Base-by-base conservation (phyloP, 116 monocot species). In the Dioscorea cayenensis region DNA sequence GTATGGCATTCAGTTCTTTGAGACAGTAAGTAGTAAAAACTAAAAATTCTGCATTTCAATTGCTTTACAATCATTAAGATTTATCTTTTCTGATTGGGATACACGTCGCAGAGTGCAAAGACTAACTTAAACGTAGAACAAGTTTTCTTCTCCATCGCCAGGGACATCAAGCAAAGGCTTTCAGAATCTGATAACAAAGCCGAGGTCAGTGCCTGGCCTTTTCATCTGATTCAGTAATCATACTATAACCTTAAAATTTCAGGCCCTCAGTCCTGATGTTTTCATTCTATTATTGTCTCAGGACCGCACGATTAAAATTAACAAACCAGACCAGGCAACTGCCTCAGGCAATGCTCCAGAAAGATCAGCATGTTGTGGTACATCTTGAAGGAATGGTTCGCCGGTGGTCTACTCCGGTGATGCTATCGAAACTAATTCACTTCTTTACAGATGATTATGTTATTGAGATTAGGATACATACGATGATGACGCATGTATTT, bases 91-190 rank as follows among this genome's bases (percentile, higher is more conserved):
- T 51, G 14, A 14, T 51, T 11, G 17, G 1, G 3, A 11, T 51
- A 14, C 17, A 51, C 17, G 49, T 63, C 75, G 65, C 89, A 93
- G 93, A 93, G 93, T 77, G 93, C 93, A 61, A 92, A 92, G 71
- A 92, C 92, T 37, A 92, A 92, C 66, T 73, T 92, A 19, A 92
- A 92, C 63, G 93, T 93, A 50, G 93, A 93, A 77, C 80, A 89
- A 43, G 93, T 93, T 72, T 93, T 93, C 84, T 93, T 93, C 75
- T 93, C 93, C 16, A 83, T 93, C 51, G 89, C 84, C 35, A 84
- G 85, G 75, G 93, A 93, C 65, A 93, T 93, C 28, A 93, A 93
- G 81, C 93, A 93, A 77, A 89, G 93, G 65, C 84, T 93, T 38
- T 75, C 84, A 8, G 93, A 93, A 75, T 78, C 89, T 19, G 93